Conservation (phyloP, 169 alveolate genomes). For the Babesia ovis region DNA sequence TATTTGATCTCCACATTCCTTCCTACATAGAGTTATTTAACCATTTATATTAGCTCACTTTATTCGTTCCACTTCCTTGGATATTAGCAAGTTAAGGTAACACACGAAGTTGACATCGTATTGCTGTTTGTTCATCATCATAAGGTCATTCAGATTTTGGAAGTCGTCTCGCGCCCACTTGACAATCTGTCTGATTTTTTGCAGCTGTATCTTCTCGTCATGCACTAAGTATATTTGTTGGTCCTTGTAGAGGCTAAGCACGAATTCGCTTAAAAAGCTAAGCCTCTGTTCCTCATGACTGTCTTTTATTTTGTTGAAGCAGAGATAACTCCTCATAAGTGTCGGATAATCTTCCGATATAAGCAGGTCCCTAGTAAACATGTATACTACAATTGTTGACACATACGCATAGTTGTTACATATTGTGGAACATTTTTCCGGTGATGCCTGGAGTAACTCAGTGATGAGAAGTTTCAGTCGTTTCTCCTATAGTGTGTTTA, state of each 20-base stretch:
- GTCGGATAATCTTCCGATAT: constrained; percentile 68
- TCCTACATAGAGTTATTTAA: not conserved
- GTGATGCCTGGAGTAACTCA: constrained; percentile 37
- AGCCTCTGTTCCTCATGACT: constrained; percentile 37
- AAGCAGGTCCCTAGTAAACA: constrained; percentile 32
- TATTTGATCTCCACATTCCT: not conserved
- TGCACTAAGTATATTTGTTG: constrained; percentile 44
- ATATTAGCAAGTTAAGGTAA: constrained; percentile 62
- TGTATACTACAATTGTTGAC: not conserved
- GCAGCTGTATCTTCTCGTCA: constrained; percentile 64
- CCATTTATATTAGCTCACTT: constrained; percentile 15
- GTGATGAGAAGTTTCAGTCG: constrained; percentile 32
- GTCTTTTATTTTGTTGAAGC: constrained; percentile 6
- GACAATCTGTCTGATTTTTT: constrained; percentile 65
- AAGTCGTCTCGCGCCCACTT: constrained; percentile 65
- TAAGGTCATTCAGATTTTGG: constrained; percentile 52
- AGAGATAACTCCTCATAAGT: constrained; percentile 51
- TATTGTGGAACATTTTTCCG: constrained; percentile 31
- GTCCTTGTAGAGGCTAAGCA: constrained; percentile 67
- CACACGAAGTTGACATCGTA: constrained; percentile 67
- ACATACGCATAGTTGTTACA: constrained; percentile 58
- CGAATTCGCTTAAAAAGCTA: constrained; percentile 49
- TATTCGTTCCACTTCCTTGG: constrained; percentile 54
- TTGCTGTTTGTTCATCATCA: constrained; percentile 50
- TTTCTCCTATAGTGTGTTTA: constrained; percentile 15